phyloP scores from a whole-genome alignment of 129 eudicot species.

The Apium graveolens region DNA sequence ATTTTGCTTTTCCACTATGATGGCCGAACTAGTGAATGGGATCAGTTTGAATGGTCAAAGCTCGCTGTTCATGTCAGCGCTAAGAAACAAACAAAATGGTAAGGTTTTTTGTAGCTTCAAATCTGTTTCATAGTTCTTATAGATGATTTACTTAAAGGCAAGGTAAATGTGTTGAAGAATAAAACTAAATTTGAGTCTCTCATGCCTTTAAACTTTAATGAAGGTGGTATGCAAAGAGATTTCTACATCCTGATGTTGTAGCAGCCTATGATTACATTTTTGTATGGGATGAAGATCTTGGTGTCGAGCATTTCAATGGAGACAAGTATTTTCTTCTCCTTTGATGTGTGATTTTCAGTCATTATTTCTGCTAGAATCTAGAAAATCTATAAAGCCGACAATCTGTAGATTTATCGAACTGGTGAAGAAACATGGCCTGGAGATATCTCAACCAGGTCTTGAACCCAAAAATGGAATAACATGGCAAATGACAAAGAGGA shows the following conservation, averaged over 20 bases:
- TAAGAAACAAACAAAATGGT: conserved; percentile 80
- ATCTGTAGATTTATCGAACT: conserved; percentile 53
- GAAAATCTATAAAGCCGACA: background rate
- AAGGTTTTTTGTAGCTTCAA: background rate
- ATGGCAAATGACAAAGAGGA: conserved; percentile 96
- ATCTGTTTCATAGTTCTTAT: background rate
- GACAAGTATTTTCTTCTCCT: conserved; percentile 44
- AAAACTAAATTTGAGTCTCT: background rate
- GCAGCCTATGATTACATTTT: conserved; percentile 92
- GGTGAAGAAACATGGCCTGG: conserved; percentile 84
- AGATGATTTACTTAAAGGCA: background rate
- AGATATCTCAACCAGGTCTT: conserved; percentile 95
- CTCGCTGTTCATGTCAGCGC: conserved; percentile 61
- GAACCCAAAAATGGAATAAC: conserved; percentile 93
- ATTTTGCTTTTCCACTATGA: conserved; percentile 82
- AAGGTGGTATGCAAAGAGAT: conserved; percentile 98
- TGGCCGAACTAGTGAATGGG: conserved; percentile 71
- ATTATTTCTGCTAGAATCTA: background rate
- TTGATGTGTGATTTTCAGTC: background rate
- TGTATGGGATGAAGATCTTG: conserved; percentile 98
- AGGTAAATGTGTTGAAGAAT: background rate
- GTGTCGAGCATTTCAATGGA: conserved; percentile 81
- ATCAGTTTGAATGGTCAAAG: conserved; percentile 80
- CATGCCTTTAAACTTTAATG: background rate
- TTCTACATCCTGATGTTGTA: conserved; percentile 86